Conservation (phyloP, 192 early-diverging fungal genomes). For the Umbelopsis isabellina region DNA sequence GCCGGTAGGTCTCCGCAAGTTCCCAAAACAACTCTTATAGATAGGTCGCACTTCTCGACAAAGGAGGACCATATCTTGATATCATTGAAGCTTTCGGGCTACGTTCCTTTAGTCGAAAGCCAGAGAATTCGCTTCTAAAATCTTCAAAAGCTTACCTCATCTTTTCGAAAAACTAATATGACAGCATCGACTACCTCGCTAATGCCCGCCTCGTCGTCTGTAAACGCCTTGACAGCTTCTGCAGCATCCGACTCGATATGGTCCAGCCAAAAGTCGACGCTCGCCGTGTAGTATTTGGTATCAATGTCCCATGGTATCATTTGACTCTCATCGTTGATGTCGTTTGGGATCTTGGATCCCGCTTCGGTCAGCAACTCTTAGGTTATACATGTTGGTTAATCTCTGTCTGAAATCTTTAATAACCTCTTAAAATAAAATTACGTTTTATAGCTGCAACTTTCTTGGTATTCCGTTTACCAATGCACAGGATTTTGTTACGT, state of each 20-base stretch:
- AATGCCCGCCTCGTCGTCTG: slow-evolving; percentile 44
- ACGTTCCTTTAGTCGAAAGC: not conserved
- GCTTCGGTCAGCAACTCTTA: slow-evolving; percentile 22
- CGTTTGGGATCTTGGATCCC: slow-evolving; percentile 10
- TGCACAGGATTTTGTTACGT: slow-evolving; percentile 63
- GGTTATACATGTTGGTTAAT: not conserved
- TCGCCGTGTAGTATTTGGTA: slow-evolving; percentile 71
- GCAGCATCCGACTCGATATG: slow-evolving; percentile 25
- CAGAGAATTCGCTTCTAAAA: not conserved
- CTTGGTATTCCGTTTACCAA: slow-evolving; percentile 51
- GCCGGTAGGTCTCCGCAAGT: not conserved
- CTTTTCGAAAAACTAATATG: slow-evolving; percentile 63
- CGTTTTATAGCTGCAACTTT: slow-evolving; percentile 57
- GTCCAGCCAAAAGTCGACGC: slow-evolving; percentile 69
- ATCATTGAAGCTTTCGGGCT: slow-evolving; percentile 60
- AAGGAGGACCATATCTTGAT: slow-evolving; percentile 60
- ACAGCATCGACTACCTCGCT: slow-evolving; percentile 60
- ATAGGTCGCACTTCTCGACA: slow-evolving; percentile 53
- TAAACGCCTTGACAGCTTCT: slow-evolving; percentile 39
- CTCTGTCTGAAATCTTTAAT: not conserved
- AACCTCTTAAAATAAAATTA: slow-evolving; percentile 23
- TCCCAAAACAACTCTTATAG: slow-evolving; percentile 34
- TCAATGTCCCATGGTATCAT: slow-evolving; percentile 57
- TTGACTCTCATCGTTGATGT: slow-evolving; percentile 13
- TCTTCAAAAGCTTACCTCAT: slow-evolving; percentile 42